A percentile compares a stretch with the other conserved stretches of the same genome.
These are phyloP conservation scores for Solanum hybrid DNA, from an alignment of 305 asterid genomes.

Conservation along the genomic window DNA sequence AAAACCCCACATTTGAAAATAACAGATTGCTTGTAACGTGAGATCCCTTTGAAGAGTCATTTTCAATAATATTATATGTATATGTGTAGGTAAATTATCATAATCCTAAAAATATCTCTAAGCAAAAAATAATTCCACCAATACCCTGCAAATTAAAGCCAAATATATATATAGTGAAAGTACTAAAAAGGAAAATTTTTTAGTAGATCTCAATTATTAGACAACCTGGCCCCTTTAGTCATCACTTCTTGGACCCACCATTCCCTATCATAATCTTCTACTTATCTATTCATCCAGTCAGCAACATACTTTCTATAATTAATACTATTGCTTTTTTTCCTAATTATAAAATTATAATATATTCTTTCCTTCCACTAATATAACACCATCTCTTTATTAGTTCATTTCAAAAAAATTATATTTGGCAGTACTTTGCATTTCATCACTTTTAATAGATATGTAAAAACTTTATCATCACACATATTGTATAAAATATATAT, in stretches of 20 bases:
- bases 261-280: background rate
- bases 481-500: background rate
- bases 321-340: background rate
- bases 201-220: background rate
- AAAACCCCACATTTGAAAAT: background rate
- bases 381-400: background rate
- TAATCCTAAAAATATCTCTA: background rate
- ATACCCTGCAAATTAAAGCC: background rate
- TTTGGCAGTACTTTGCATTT: background rate
- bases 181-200: background rate
- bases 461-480: background rate
- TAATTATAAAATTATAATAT: background rate
- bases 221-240: background rate
- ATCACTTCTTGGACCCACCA: background rate
- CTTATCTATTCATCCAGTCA: conserved; percentile 4
- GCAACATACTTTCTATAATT: background rate
- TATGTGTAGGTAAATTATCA: background rate
- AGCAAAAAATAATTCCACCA: background rate
- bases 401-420: too few species aligned
- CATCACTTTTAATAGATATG: background rate
- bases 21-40: background rate
- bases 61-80: background rate
- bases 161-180: background rate
- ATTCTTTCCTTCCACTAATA: background rate
- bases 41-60: background rate